Percentiles rank a stretch among this genome's conserved stretches.
phyloP scores from a whole-genome alignment of 2,329 filamentous ascomycete genomes.

The Purpureocillium takamizusanense region DNA sequence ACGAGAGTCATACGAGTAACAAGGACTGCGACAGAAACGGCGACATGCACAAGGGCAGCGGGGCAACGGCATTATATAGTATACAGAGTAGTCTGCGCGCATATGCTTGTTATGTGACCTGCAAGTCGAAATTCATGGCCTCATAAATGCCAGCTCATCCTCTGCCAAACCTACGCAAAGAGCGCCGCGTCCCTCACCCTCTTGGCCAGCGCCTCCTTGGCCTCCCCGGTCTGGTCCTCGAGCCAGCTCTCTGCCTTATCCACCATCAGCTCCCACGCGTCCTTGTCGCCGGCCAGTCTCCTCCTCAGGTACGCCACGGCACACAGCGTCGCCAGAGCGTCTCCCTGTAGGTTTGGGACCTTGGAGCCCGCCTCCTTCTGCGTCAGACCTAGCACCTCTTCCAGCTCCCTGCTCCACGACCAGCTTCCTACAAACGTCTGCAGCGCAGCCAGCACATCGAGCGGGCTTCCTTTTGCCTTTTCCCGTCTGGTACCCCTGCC shows the following conservation, averaged over 20 bases:
- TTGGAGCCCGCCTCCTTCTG: conserved; percentile 1
- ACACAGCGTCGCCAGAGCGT: conserved; percentile 19
- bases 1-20: too few species aligned
- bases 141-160: too few species aligned
- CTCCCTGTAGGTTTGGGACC: conserved; percentile 2
- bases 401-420: conserved; percentile 19
- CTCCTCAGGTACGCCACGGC: conserved; percentile 30
- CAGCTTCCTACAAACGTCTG: conserved; percentile 33
- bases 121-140: too few species aligned
- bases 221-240: conserved; percentile 8
- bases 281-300: conserved; percentile 33
- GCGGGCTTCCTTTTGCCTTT: not conserved
- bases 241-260: conserved; percentile 50
- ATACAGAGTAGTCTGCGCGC: too few species aligned
- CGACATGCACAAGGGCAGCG: too few species aligned
- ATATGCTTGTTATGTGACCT: too few species aligned
- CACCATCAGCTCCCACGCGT: conserved; percentile 56
- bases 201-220: conserved; percentile 8
- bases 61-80: too few species aligned
- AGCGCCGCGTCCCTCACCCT: conserved; percentile 6
- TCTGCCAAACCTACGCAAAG: not conserved
- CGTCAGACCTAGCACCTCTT: conserved; percentile 14
- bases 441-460: conserved; percentile 33
- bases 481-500: not conserved
- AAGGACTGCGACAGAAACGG: too few species aligned